A percentile compares a stretch with the other conserved stretches of the same genome.
Evolutionary conservation across 495 filamentous ascomycete genomes (phyloP).

Genomic region (Aspergillus panamensis): DNA sequence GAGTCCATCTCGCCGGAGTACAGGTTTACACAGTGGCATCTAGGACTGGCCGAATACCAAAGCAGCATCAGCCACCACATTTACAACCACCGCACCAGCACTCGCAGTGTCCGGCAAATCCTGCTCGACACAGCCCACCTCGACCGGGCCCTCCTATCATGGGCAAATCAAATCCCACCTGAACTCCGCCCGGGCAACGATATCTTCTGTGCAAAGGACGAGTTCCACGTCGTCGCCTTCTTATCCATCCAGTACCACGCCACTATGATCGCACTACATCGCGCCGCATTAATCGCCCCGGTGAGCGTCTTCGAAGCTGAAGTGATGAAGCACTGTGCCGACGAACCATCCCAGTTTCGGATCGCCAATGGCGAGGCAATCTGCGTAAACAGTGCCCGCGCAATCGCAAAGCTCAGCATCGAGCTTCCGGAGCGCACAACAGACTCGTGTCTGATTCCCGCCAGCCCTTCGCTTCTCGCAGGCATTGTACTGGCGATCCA

Average conservation of each 20-base stretch:
- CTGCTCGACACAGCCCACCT: constrained; percentile 15
- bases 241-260: constrained; percentile 16
- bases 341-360: constrained; percentile 11
- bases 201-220: constrained; percentile 5
- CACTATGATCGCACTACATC: constrained; percentile 15
- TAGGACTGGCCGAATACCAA: constrained; percentile 14
- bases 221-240: constrained; percentile 12
- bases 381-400: constrained; percentile 16
- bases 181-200: constrained; percentile 16
- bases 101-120: constrained; percentile 12
- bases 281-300: constrained; percentile 18
- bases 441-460: constrained; percentile 8
- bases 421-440: constrained; percentile 7
- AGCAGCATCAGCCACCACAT: constrained; percentile 18
- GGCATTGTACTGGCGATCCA: constrained; percentile 18
- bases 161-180: constrained; percentile 11
- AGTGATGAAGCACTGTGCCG: constrained; percentile 1
- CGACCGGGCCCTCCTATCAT: constrained; percentile 2
- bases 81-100: constrained; percentile 6
- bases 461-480: constrained; percentile 2
- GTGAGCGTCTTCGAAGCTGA: constrained; percentile 10
- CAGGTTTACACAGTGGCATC: constrained; percentile 14
- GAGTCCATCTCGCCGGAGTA: background rate
- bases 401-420: constrained; percentile 19
- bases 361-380: constrained; percentile 13